Evolutionary conservation across 805 yeast genomes (phyloP).

Genomic region (Saccharomycopsis olivae): DNA sequence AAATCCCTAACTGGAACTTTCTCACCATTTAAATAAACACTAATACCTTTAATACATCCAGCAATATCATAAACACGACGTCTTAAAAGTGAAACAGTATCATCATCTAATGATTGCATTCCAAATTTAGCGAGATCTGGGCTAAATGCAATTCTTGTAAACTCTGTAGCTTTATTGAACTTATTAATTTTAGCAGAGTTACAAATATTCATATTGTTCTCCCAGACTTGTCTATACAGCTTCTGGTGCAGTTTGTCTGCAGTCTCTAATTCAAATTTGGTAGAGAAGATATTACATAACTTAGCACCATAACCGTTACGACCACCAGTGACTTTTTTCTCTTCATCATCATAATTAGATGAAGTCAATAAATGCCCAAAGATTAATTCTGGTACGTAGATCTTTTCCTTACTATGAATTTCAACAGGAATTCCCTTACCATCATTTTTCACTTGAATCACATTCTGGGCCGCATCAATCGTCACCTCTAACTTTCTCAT

Average conservation of each 20-base stretch:
- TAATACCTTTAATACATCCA: slow-evolving; percentile 81
- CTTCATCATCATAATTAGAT: slow-evolving; percentile 90
- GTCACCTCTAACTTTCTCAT: slow-evolving; percentile 84
- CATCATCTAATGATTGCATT: slow-evolving; percentile 78
- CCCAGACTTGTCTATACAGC: slow-evolving; percentile 77
- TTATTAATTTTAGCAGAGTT: slow-evolving; percentile 64
- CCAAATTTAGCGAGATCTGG: slow-evolving; percentile 81
- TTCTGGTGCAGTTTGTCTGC: slow-evolving; percentile 60
- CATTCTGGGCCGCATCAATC: slow-evolving; percentile 64
- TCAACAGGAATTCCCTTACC: slow-evolving; percentile 95
- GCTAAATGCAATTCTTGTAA: slow-evolving; percentile 75
- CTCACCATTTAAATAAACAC: slow-evolving; percentile 68
- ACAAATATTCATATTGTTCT: slow-evolving; percentile 70
- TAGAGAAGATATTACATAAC: slow-evolving; percentile 89
- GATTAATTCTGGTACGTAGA: slow-evolving; percentile 91
- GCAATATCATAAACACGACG: slow-evolving; percentile 94
- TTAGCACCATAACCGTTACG: slow-evolving; percentile 98
- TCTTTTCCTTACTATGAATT: slow-evolving; percentile 81
- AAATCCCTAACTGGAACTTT: slow-evolving; percentile 61
- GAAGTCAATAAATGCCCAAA: slow-evolving; percentile 93
- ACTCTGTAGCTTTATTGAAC: slow-evolving; percentile 49
- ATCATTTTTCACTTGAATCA: slow-evolving; percentile 77
- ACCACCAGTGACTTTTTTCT: slow-evolving; percentile 96
- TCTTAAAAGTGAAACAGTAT: slow-evolving; percentile 70
- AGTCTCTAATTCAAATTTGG: slow-evolving; percentile 78